These are phyloP conservation scores for Aspergillus ibericus DNA, from an alignment of 2,329 filamentous ascomycete genomes.

Conservation along the genomic window DNA sequence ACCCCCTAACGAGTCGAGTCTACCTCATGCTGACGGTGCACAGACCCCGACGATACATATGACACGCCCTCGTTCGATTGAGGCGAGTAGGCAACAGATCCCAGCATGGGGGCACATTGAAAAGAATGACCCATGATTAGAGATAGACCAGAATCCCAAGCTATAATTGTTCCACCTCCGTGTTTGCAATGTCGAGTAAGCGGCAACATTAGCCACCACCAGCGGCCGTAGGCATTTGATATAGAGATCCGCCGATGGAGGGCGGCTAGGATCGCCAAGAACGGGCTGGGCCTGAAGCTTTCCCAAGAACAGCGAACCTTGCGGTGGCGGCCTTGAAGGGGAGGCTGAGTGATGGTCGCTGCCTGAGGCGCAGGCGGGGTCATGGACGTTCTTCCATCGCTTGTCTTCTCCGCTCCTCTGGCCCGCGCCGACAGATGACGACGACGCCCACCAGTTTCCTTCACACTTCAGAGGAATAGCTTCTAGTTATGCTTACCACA, in stretches of 20 bases:
- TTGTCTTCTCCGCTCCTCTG: neutral
- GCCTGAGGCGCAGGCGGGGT: neutral
- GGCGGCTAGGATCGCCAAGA: neutral
- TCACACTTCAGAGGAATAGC: no score
- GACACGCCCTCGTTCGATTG: conserved; percentile 31
- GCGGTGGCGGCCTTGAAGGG: no score
- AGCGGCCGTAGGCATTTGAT: neutral
- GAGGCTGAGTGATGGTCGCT: no score
- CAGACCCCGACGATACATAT: conserved; percentile 56
- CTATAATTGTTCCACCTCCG: neutral
- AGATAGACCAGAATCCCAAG: neutral
- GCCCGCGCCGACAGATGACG: no score
- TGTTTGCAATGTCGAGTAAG: neutral
- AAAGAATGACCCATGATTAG: neutral
- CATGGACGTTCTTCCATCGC: neutral
- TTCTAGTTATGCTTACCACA: no score
- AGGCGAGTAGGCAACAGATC: neutral
- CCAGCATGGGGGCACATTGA: neutral
- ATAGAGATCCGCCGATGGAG: neutral
- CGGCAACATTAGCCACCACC: neutral
- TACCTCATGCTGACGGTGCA: neutral
- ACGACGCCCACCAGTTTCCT: no score
- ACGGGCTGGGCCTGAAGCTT: neutral
- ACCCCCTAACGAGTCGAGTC: neutral
- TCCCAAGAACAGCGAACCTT: neutral